phyloP scores from a whole-genome alignment of 2,329 filamentous ascomycete species.

The Microcera coccophila region DNA sequence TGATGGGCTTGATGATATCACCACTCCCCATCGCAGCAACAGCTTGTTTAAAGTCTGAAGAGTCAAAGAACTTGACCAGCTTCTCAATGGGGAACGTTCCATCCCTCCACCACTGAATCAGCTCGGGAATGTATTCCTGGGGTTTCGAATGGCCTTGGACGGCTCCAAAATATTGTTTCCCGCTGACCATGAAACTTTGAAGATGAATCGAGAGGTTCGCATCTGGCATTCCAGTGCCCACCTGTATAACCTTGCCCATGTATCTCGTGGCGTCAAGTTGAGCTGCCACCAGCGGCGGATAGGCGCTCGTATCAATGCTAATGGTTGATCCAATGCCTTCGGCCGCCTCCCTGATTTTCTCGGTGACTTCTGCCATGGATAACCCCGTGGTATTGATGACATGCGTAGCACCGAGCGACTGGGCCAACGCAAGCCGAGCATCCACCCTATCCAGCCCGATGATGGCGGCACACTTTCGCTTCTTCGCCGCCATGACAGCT shows the following conservation, averaged over 20 bases:
- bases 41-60: too few species aligned
- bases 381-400: conserved; percentile 1
- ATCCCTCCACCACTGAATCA: conserved; percentile 4
- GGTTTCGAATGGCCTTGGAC: background rate
- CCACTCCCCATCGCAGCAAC: too few species aligned
- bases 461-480: conserved; percentile 4
- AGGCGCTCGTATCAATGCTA: conserved; percentile 3
- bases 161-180: too few species aligned
- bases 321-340: conserved; percentile 2
- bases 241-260: conserved; percentile 8
- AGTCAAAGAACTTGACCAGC: conserved; percentile 5
- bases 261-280: conserved; percentile 8
- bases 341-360: background rate
- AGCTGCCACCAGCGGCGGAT: background rate
- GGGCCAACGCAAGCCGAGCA: conserved; percentile 5
- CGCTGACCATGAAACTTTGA: too few species aligned
- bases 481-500: conserved; percentile 6
- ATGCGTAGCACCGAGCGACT: conserved; percentile 7
- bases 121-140: conserved; percentile 4
- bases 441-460: conserved; percentile 7
- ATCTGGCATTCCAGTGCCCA: conserved; percentile 8
- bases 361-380: background rate
- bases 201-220: conserved; percentile 3
- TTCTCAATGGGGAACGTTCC: conserved; percentile 5
- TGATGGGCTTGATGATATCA: too few species aligned